phyloP scores from a whole-genome alignment of 176 grass and related monocot genomes.

The Rhynchospora breviuscula region DNA sequence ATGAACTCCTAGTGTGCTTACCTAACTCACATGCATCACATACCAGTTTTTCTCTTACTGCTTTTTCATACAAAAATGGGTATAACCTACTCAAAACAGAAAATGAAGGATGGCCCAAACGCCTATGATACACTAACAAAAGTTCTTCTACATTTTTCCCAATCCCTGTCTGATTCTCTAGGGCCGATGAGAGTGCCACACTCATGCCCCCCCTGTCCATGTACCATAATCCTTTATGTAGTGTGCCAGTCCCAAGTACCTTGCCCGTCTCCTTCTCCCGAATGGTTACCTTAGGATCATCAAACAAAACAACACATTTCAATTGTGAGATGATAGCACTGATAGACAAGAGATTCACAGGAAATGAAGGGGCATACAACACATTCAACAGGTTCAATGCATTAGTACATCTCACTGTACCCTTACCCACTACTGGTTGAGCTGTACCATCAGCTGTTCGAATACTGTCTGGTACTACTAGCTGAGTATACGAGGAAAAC shows the following conservation, averaged over 20 bases:
- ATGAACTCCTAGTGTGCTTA: not conserved
- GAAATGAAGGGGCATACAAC: too few relatives aligned
- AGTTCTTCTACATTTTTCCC: not conserved
- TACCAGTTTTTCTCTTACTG: not conserved
- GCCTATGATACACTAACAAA: not conserved
- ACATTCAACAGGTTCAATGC: not conserved
- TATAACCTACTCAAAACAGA: not conserved
- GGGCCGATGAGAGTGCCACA: not conserved
- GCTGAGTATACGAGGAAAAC: not conserved
- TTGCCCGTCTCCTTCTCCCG: not conserved
- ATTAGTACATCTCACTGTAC: not conserved
- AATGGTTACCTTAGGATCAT: not conserved
- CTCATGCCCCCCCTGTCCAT: not conserved
- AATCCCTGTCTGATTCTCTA: too few relatives aligned
- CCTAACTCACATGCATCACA: slow-evolving; percentile 13
- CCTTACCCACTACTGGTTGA: not conserved
- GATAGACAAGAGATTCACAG: too few relatives aligned
- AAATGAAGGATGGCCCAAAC: not conserved
- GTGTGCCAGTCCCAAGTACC: not conserved
- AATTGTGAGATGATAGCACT: too few relatives aligned
- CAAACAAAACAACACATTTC: not conserved
- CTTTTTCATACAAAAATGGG: not conserved
- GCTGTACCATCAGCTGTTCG: not conserved
- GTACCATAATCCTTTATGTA: not conserved
- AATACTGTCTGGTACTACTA: not conserved